A percentile compares a stretch with the other conserved stretches of the same genome.
Evolutionary conservation across 2,329 filamentous ascomycete species (phyloP).

Genomic region (Penicillium sp.): DNA sequence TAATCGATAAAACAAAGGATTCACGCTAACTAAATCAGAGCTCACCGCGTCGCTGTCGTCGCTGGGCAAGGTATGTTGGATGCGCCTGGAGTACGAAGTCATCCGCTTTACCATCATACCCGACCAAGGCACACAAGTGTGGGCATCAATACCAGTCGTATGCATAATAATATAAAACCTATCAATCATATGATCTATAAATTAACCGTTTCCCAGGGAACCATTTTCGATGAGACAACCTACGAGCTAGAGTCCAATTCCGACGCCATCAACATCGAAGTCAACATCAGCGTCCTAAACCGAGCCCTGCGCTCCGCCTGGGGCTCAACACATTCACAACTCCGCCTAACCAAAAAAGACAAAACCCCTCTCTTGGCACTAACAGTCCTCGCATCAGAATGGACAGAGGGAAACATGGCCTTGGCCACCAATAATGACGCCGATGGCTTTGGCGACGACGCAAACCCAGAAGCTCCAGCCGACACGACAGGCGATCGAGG

Average conservation of each 20-base stretch:
- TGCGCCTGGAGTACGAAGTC: conserved; percentile 81
- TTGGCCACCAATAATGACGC: conserved; percentile 46
- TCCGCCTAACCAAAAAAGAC: conserved; percentile 91
- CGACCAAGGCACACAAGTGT: conserved; percentile 91
- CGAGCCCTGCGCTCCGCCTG: conserved; percentile 88
- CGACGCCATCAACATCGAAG: conserved; percentile 94
- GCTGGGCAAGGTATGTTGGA: conserved; percentile 81
- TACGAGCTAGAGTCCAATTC: conserved; percentile 86
- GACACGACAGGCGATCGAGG: conserved; percentile 48
- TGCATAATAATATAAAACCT: conserved; percentile 7
- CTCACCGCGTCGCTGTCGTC: conserved; percentile 63
- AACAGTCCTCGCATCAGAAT: conserved; percentile 71
- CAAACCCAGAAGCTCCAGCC: conserved; percentile 38
- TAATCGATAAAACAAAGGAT: neutral
- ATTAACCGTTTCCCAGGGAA: conserved; percentile 52
- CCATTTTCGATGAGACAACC: conserved; percentile 74
- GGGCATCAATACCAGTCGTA: conserved; percentile 67
- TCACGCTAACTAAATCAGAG: conserved; percentile 39
- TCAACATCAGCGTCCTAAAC: conserved; percentile 83
- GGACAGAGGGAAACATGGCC: conserved; percentile 53
- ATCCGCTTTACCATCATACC: conserved; percentile 95
- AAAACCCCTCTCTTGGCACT: conserved; percentile 82
- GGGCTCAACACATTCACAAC: conserved; percentile 74
- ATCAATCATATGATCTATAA: neutral
- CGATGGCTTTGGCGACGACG: conserved; percentile 38